Conservation (phyloP, 2,329 filamentous ascomycete species). For the Pseudogymnoascus sp. region DNA sequence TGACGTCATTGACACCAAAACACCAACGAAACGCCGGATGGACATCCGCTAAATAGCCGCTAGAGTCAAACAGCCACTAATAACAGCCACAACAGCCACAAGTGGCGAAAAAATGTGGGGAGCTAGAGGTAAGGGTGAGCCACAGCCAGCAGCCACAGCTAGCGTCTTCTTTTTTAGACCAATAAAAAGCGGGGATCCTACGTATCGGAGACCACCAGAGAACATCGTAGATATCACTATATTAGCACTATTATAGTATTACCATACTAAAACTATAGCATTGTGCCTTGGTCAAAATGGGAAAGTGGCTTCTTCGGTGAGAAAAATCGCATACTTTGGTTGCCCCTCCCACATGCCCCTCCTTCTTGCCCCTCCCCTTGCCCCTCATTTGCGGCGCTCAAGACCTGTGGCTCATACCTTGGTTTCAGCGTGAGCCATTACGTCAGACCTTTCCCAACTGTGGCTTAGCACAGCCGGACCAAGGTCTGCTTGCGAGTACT, state of each 20-base stretch:
- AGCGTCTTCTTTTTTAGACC: not conserved
- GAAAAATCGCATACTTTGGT: not conserved
- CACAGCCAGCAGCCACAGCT: not conserved
- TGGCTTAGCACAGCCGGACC: not conserved
- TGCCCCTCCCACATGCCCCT: not conserved
- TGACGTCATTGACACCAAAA: constrained; percentile 4
- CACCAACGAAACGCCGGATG: not conserved
- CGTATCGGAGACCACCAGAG: not conserved
- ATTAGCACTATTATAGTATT: no score
- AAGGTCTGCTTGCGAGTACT: not conserved
- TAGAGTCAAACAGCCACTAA: not conserved
- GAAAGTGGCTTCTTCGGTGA: not conserved
- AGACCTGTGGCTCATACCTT: not conserved
- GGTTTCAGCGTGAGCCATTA: not conserved
- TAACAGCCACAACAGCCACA: not conserved
- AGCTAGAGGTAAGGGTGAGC: not conserved
- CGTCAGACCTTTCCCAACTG: not conserved
- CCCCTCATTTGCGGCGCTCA: not conserved
- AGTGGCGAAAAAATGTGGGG: not conserved
- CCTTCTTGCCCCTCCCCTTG: not conserved
- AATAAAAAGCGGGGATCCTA: not conserved
- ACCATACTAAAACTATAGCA: no score
- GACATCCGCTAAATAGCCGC: not conserved
- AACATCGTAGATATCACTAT: not conserved
- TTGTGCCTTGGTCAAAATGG: not conserved